A percentile compares a stretch with the other conserved stretches of the same genome.
phyloP scores from a whole-genome alignment of 768 basidiomycete genomes.

The Lentinus brumalis region DNA sequence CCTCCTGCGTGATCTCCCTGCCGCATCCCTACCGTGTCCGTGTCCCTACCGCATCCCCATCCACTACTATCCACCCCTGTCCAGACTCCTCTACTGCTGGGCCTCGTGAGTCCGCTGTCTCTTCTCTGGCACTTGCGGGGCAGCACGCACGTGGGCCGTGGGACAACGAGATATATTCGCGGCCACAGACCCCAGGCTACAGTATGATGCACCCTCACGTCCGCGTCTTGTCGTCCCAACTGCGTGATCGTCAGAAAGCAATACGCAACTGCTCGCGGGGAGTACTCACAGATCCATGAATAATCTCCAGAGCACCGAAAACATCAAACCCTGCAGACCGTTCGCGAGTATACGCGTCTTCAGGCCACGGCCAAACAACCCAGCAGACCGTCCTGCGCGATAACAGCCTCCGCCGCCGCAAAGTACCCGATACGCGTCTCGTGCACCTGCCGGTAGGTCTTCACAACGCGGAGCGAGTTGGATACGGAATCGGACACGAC shows the following conservation, averaged over 20 bases:
- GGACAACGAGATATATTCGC: too few relatives aligned
- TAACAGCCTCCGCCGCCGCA: slow-evolving; percentile 75
- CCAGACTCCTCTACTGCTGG: too few relatives aligned
- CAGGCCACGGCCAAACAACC: slow-evolving; percentile 86
- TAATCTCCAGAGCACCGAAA: slow-evolving; percentile 87
- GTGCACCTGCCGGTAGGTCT: slow-evolving; percentile 94
- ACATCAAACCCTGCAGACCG: slow-evolving; percentile 89
- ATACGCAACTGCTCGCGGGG: neutral
- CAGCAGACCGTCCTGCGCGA: slow-evolving; percentile 75
- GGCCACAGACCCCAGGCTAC: too few relatives aligned
- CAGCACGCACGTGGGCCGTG: too few relatives aligned
- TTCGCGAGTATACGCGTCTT: slow-evolving; percentile 90
- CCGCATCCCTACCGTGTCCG: too few relatives aligned
- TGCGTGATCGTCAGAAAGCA: neutral
- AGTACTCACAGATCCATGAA: slow-evolving; percentile 83
- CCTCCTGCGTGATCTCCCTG: too few relatives aligned
- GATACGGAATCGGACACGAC: slow-evolving; percentile 83
- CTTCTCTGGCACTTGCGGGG: too few relatives aligned
- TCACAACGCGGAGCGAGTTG: slow-evolving; percentile 89
- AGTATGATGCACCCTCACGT: neutral
- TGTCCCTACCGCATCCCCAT: too few relatives aligned
- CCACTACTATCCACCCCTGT: too few relatives aligned
- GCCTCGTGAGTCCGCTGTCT: too few relatives aligned
- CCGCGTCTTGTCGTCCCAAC: slow-evolving; percentile 2
- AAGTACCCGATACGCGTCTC: slow-evolving; percentile 77